A percentile compares a stretch with the other conserved stretches of the same genome.
Conservation (phyloP, 139 green algal genomes). For the Coelastrella sp. region DNA sequence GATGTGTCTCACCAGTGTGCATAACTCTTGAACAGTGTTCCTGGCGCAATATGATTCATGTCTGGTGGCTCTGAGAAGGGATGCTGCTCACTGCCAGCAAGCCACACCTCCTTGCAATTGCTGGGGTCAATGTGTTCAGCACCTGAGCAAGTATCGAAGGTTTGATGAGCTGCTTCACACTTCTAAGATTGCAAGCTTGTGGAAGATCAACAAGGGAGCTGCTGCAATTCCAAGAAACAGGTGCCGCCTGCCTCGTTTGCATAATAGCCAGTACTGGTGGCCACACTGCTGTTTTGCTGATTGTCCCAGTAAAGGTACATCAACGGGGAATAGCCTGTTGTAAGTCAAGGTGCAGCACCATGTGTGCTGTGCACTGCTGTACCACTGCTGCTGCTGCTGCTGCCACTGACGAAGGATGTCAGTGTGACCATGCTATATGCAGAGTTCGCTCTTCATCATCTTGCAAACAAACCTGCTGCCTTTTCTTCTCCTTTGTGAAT, state of each 20-base stretch:
- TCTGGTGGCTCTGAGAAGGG: background rate
- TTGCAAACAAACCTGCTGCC: conserved; percentile 49
- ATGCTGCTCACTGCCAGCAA: conserved; percentile 24
- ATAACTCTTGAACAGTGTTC: conserved; percentile 40
- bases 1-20: conserved; percentile 47
- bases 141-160: background rate
- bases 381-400: background rate
- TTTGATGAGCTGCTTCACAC: too few relatives aligned
- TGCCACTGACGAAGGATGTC: background rate
- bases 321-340: too few relatives aligned
- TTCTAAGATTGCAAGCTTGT: too few relatives aligned
- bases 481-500: conserved; percentile 69
- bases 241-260: too few relatives aligned
- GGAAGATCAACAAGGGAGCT: too few relatives aligned
- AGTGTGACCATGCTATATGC: background rate
- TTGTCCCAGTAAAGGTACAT: too few relatives aligned
- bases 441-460: too few relatives aligned
- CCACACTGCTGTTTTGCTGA: too few relatives aligned
- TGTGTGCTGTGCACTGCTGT: too few relatives aligned
- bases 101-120: conserved; percentile 27
- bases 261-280: too few relatives aligned
- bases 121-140: conserved; percentile 40
- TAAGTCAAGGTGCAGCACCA: too few relatives aligned
- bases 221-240: too few relatives aligned
- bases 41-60: conserved; percentile 28